These are phyloP conservation scores for Physocladia obscura DNA, from an alignment of 192 early-diverging fungal genomes.

Conservation along the genomic window DNA sequence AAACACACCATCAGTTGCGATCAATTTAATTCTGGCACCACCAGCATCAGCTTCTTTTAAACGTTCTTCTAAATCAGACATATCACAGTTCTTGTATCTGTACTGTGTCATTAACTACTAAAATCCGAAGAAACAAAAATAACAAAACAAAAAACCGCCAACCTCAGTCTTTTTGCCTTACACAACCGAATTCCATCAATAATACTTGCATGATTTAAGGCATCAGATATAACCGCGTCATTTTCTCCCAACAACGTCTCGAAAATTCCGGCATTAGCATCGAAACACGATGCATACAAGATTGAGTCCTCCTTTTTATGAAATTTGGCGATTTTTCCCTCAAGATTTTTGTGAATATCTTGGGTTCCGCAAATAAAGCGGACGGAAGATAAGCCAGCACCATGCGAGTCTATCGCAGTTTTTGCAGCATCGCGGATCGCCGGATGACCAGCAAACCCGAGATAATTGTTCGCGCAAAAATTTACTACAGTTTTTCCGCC, in stretches of 20 bases:
- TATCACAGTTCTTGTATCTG: constrained; percentile 45
- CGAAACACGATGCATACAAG: constrained; percentile 70
- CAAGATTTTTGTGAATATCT: constrained; percentile 62
- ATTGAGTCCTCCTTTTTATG: constrained; percentile 63
- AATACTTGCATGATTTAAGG: constrained; percentile 55
- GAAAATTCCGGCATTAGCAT: constrained; percentile 71
- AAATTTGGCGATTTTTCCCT: constrained; percentile 38
- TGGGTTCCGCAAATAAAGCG: constrained; percentile 75
- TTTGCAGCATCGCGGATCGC: constrained; percentile 53
- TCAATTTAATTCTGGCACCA: constrained; percentile 77
- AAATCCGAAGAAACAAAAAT: neutral
- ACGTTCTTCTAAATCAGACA: constrained; percentile 71
- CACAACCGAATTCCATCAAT: constrained; percentile 22
- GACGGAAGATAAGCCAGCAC: constrained; percentile 65
- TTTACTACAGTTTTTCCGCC: constrained; percentile 51
- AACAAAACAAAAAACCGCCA: neutral
- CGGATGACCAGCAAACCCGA: constrained; percentile 59
- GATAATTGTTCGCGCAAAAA: constrained; percentile 76
- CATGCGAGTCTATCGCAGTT: constrained; percentile 55
- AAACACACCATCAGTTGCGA: constrained; percentile 88
- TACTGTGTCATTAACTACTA: neutral
- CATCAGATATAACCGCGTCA: constrained; percentile 58
- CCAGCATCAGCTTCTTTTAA: constrained; percentile 54
- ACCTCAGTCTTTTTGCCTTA: constrained; percentile 9
- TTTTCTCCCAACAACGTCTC: constrained; percentile 59